Evolutionary conservation across 768 basidiomycete genomes (phyloP).

Genomic region (Leccinellum rugosiceps): DNA sequence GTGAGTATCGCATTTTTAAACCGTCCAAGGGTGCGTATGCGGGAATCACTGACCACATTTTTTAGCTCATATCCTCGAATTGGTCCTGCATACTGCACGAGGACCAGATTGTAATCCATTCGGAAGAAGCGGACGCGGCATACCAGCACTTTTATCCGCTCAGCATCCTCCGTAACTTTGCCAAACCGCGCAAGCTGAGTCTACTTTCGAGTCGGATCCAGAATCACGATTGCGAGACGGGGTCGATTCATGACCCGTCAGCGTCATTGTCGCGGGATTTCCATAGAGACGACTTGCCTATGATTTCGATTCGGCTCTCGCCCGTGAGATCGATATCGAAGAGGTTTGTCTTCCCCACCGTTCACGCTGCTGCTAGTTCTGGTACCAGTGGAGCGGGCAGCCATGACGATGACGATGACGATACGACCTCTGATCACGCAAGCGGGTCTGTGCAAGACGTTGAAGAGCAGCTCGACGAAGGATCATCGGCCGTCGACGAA

Average conservation of each 20-base stretch:
- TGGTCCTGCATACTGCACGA: conserved; percentile 76
- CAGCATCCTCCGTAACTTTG: conserved; percentile 30
- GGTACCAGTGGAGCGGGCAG: neutral
- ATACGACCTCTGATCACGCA: neutral
- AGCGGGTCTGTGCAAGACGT: neutral
- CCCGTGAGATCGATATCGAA: conserved; percentile 49
- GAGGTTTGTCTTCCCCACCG: conserved; percentile 49
- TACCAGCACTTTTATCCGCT: conserved; percentile 69
- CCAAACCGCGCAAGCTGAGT: conserved; percentile 24
- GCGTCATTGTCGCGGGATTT: conserved; percentile 1
- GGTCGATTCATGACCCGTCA: neutral
- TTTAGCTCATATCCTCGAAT: conserved; percentile 62
- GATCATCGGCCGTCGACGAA: neutral
- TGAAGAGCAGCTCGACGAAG: neutral
- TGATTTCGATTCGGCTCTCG: conserved; percentile 39
- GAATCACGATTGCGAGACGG: conserved; percentile 2
- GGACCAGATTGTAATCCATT: conserved; percentile 68
- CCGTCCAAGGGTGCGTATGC: neutral
- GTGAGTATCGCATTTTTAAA: conserved; percentile 41
- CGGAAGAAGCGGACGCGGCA: conserved; percentile 63
- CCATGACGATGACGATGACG: neutral
- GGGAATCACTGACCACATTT: conserved; percentile 1
- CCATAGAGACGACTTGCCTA: conserved; percentile 34
- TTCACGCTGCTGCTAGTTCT: neutral
- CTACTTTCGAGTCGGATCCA: conserved; percentile 11